Conservation (phyloP, 225 moss, liverwort and hornwort species). For the Pleurozium schreberi region DNA sequence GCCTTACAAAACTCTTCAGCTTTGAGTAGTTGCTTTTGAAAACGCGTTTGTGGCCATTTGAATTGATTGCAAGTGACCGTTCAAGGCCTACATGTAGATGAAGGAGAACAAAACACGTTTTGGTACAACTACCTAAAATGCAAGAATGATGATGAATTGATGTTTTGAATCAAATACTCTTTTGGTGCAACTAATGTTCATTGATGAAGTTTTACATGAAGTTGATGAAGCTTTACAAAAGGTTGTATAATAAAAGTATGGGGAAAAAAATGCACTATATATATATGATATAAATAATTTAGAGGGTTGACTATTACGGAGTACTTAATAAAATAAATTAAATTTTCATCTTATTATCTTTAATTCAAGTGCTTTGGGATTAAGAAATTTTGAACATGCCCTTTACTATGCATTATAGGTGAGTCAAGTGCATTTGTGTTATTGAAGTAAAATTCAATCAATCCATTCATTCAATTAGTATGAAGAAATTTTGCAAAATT, state of each 20-base stretch:
- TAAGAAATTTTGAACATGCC: background rate
- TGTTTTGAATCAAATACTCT: fast-evolving
- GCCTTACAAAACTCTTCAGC: background rate
- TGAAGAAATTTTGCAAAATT: background rate
- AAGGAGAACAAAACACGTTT: too few relatives aligned
- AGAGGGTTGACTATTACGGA: background rate
- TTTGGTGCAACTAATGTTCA: background rate
- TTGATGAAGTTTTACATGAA: too few relatives aligned
- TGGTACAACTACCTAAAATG: background rate
- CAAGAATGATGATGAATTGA: background rate
- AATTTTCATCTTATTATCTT: too few relatives aligned
- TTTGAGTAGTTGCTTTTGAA: fast-evolving
- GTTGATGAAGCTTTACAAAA: too few relatives aligned
- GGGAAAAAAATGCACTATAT: too few relatives aligned
- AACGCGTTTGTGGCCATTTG: background rate
- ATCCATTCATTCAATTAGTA: too few relatives aligned
- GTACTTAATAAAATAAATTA: background rate
- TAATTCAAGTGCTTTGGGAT: background rate
- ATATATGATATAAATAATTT: background rate
- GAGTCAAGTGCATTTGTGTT: background rate
- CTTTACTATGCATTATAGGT: fast-evolving
- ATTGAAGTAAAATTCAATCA: background rate
- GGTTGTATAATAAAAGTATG: background rate
- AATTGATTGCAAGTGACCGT: background rate
- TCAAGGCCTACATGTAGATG: background rate